Conservation (phyloP, 306 rosid genomes). For the Cucumis sativus region DNA sequence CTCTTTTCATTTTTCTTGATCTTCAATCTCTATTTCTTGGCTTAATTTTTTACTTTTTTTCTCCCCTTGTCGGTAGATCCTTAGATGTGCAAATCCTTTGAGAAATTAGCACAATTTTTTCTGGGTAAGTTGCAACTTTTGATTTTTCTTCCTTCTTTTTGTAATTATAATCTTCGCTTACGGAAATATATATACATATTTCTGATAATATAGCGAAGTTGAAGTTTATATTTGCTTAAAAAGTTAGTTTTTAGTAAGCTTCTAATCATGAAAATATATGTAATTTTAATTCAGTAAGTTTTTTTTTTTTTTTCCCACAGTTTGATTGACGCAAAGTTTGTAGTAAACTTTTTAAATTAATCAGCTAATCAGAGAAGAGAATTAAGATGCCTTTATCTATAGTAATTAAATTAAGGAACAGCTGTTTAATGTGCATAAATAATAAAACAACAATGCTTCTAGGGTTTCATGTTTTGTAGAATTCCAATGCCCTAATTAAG, state of each 20-base stretch:
- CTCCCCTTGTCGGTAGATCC: background rate
- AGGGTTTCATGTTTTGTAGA: slow-evolving; percentile 5
- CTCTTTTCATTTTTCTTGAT: background rate
- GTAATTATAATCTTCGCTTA: background rate
- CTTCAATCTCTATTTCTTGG: background rate
- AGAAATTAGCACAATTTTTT: background rate
- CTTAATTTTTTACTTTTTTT: background rate
- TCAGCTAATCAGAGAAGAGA: background rate
- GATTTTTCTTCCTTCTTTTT: background rate
- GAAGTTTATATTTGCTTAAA: background rate
- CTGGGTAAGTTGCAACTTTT: background rate
- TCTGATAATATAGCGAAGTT: no score
- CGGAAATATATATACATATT: no score
- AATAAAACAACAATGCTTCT: background rate
- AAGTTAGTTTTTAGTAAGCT: background rate
- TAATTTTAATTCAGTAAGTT: background rate
- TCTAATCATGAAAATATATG: background rate
- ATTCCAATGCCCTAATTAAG: background rate
- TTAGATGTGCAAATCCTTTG: background rate
- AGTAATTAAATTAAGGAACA: background rate
- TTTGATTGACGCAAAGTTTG: background rate
- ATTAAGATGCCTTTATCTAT: background rate
- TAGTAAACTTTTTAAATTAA: background rate
- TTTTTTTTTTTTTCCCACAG: background rate
- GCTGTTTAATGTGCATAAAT: background rate